Evolutionary conservation across 345 rosid genomes (phyloP).

Genomic region (Angophora floribunda): DNA sequence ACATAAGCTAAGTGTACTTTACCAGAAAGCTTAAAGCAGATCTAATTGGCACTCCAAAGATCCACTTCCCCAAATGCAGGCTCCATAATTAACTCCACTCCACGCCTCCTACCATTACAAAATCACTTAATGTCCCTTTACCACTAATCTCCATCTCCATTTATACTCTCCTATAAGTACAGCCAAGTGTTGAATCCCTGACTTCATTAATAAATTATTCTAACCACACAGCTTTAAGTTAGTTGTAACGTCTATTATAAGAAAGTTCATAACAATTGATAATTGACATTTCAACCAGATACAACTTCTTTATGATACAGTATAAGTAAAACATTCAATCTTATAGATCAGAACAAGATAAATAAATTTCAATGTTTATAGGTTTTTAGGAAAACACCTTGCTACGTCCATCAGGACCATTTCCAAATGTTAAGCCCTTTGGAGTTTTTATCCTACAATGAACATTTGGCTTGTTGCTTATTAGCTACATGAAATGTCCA

Average conservation of each 20-base stretch:
- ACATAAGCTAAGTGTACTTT: neutral
- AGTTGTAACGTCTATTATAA: neutral
- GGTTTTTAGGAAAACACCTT: neutral
- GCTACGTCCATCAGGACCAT: neutral
- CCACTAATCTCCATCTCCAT: neutral
- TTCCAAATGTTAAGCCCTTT: neutral
- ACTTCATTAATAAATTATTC: neutral
- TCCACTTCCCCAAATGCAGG: neutral
- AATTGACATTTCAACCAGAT: neutral
- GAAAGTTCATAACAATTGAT: neutral
- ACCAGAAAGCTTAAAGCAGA: neutral
- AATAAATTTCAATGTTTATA: neutral
- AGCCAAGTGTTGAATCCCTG: neutral
- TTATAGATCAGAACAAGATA: neutral
- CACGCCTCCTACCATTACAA: neutral
- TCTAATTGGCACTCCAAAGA: neutral
- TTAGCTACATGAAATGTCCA: neutral
- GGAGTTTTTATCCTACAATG: neutral
- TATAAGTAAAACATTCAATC: neutral
- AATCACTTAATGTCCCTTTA: neutral
- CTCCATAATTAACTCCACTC: neutral
- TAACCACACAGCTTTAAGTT: neutral
- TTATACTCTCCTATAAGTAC: neutral
- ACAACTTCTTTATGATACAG: neutral
- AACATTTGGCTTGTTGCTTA: neutral